phyloP scores from a whole-genome alignment of 805 yeast genomes.

The Torulaspora gathmanii region DNA sequence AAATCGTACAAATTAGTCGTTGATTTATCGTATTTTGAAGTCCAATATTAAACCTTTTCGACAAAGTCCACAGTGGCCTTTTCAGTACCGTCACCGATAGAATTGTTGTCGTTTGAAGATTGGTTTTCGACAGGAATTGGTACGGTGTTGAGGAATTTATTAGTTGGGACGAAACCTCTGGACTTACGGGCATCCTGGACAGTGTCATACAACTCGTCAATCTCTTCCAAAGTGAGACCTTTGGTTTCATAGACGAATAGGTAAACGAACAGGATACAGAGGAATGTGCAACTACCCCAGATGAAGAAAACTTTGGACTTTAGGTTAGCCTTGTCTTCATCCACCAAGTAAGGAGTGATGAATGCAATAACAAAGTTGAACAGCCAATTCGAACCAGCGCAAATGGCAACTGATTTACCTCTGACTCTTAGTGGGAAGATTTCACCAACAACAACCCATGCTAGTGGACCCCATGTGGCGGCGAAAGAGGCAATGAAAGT shows the following conservation, averaged over 20 bases:
- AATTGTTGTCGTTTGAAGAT: conserved; percentile 5
- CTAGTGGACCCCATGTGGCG: conserved; percentile 72
- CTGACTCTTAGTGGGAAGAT: conserved; percentile 69
- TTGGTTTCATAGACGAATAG: conserved; percentile 72
- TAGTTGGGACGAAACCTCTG: conserved; percentile 16
- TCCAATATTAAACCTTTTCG: conserved; percentile 13
- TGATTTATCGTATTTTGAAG: not conserved
- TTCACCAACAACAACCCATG: conserved; percentile 63
- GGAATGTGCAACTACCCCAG: conserved; percentile 61
- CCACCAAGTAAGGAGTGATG: conserved; percentile 69
- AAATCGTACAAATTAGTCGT: not conserved
- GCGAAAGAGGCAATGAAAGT: conserved; percentile 70
- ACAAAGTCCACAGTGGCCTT: conserved; percentile 16
- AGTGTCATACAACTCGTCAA: conserved; percentile 50
- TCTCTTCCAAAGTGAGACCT: conserved; percentile 78
- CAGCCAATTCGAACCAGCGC: conserved; percentile 60
- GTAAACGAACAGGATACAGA: conserved; percentile 51
- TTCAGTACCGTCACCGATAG: conserved; percentile 8
- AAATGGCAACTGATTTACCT: conserved; percentile 53
- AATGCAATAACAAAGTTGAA: conserved; percentile 68
- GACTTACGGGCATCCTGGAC: conserved; percentile 17
- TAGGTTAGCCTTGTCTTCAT: conserved; percentile 58
- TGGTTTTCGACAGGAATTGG: conserved; percentile 5
- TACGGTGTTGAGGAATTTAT: conserved; percentile 2
- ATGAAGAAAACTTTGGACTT: conserved; percentile 61